These are phyloP conservation scores for Mortierella sp. DNA, from an alignment of 371 early-diverging fungal species.

Conservation along the genomic window DNA sequence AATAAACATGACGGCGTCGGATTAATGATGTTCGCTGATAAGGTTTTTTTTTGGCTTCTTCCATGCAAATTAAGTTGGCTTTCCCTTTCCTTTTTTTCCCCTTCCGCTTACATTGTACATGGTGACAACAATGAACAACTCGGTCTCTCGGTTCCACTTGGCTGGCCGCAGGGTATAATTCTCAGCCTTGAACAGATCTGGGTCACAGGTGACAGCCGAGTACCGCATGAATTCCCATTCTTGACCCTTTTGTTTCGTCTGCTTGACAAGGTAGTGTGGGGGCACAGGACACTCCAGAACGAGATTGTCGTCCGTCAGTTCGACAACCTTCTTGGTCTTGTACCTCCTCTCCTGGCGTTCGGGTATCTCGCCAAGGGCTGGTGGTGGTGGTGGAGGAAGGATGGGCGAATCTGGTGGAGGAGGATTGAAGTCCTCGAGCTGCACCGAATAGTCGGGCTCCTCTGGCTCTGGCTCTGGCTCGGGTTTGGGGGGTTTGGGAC, in stretches of 20 bases:
- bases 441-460: slow-evolving; percentile 25
- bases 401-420: slow-evolving; percentile 41
- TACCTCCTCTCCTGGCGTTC: slow-evolving; percentile 62
- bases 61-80: background rate
- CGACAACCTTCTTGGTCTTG: slow-evolving; percentile 55
- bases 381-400: slow-evolving; percentile 57
- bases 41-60: slow-evolving; percentile 6
- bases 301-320: slow-evolving; percentile 63
- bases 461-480: slow-evolving; percentile 24
- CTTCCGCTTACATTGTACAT: slow-evolving; percentile 75
- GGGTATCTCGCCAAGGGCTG: slow-evolving; percentile 55
- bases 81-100: too few relatives aligned
- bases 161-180: slow-evolving; percentile 64
- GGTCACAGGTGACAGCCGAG: slow-evolving; percentile 78
- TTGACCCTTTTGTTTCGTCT: slow-evolving; percentile 56
- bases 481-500: slow-evolving; percentile 21
- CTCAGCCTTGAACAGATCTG: slow-evolving; percentile 62
- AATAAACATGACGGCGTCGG: background rate
- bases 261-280: slow-evolving; percentile 57
- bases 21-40: background rate
- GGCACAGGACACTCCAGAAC: slow-evolving; percentile 71
- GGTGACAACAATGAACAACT: slow-evolving; percentile 78
- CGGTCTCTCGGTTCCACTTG: slow-evolving; percentile 64
- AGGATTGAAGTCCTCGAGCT: slow-evolving; percentile 32
- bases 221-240: slow-evolving; percentile 83